Evolutionary conservation across 352 stramenopile species (phyloP), one percentile per base, ranked within the genome.

Genomic region (Blastocystis sp.): DNA sequence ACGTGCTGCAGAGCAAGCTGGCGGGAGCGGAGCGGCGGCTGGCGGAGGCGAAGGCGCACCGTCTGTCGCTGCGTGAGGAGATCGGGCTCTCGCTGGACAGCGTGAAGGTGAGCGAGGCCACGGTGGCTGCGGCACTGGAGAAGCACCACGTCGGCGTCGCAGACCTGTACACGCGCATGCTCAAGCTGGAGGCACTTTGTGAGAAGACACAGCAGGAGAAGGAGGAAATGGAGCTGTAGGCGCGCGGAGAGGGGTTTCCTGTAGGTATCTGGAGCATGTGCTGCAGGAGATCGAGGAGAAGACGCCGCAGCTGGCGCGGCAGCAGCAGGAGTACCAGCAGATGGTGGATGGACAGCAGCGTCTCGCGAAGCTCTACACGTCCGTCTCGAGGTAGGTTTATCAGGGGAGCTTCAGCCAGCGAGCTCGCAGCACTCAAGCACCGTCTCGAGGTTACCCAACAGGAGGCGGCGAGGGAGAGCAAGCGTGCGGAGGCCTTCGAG

Each of bases 231-330:
- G 69, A 81, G 16, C 36, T 81, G 69, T 72, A 59, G 7, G 87
- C 90, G 89, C 49, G 89, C 88, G 0, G 90, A 92, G 56, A 94
- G 93, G 81, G 92, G 94, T 49, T 93, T 94, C 63, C 88, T 95
- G 16, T 91, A 96, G 86, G 36, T 93, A 94, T 63, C 91, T 97
- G 84, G 89, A 95, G 64, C 92, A 92, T 32, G 94, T 98, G 61
- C 88, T 95, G 46, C 91, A 92, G 71, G 94, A 97, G 84, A 92
- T 97, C 69, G 91, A 95, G 76, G 90, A 92, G 42, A 97, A 95
- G 87, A 93, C 93, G 4, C 94, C 94, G 0, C 89, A 95, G 44
- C 91, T 97, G 54, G 91, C 93, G 86, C 90, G 92, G 18, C 90
- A 96, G 57, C 91, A 94, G 48, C 84, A 93, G 56, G 94, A 97